Conservation (phyloP, 176 grass and related monocot species). For the Puccinellia tenuiflora region DNA sequence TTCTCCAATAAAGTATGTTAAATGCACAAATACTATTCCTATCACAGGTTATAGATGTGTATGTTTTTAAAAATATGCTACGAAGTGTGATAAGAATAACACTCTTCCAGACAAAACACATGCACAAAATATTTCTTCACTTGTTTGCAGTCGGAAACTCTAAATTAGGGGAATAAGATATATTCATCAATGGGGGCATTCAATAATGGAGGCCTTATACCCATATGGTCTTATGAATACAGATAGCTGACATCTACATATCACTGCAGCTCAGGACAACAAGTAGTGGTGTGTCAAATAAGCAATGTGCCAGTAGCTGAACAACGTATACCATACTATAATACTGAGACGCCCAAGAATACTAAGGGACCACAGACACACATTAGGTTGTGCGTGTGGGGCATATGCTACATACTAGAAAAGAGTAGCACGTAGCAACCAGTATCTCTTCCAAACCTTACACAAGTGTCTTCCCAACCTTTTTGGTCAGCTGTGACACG, state of each 20-base stretch:
- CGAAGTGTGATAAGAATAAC: not conserved
- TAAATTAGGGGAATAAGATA: not conserved
- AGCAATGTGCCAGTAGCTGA: not conserved
- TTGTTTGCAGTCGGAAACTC: not conserved
- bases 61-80: not conserved
- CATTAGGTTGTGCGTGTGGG: not conserved
- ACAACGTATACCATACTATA: not conserved
- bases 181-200: not conserved
- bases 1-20: not conserved
- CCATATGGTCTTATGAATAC: not conserved
- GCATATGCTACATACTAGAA: slow-evolving; percentile 25
- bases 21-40: not conserved
- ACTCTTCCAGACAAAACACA: not conserved
- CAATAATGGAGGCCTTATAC: not conserved
- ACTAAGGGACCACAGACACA: slow-evolving; percentile 21
- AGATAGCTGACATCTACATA: not conserved
- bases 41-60: not conserved
- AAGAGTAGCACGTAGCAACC: slow-evolving; percentile 16
- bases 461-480: not conserved
- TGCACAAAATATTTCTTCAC: not conserved
- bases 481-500: not conserved
- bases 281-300: not conserved
- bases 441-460: slow-evolving; percentile 11
- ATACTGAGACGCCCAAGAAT: slow-evolving; percentile 1
- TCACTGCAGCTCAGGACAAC: not conserved